A percentile compares a stretch with the other conserved stretches of the same genome.
These are phyloP conservation scores for Rhodamnia argentea DNA, from an alignment of 345 rosid species.

Conservation along the genomic window DNA sequence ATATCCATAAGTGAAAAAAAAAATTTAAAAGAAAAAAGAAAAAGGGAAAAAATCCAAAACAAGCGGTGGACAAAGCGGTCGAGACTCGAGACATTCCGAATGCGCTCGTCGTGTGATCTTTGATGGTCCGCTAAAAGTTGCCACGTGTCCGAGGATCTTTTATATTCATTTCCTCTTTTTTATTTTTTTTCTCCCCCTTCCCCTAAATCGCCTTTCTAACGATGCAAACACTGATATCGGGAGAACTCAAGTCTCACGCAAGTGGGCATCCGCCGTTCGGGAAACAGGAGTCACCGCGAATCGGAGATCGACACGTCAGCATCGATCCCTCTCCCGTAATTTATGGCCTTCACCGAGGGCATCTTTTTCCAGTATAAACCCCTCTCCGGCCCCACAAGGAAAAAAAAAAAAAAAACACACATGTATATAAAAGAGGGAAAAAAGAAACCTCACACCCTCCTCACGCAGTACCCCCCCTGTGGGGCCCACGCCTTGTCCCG, in stretches of 20 bases:
- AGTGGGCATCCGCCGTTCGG: not conserved
- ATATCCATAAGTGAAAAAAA: no score
- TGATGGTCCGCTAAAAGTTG: not conserved
- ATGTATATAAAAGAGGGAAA: not conserved
- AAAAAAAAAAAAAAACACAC: fast-evolving
- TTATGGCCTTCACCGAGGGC: not conserved
- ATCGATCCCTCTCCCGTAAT: not conserved
- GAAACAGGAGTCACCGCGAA: not conserved
- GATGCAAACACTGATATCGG: not conserved
- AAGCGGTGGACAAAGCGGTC: not conserved
- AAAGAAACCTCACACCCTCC: not conserved
- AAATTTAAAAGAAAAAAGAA: not conserved
- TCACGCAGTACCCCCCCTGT: not conserved
- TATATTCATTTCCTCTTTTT: not conserved
- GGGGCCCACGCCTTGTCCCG: not conserved
- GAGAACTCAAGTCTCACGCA: not conserved
- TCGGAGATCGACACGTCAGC: not conserved
- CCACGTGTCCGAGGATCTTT: constrained; percentile 1
- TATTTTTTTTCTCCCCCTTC: not conserved
- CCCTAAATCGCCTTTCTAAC: not conserved
- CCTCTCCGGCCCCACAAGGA: not conserved
- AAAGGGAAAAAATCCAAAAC: not conserved
- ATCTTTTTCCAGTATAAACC: not conserved
- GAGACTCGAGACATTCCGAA: not conserved
- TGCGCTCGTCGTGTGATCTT: not conserved